A percentile compares a stretch with the other conserved stretches of the same genome.
Evolutionary conservation across 1,284 basidiomycete genomes (phyloP).

Genomic region (Rhodofomes roseus): DNA sequence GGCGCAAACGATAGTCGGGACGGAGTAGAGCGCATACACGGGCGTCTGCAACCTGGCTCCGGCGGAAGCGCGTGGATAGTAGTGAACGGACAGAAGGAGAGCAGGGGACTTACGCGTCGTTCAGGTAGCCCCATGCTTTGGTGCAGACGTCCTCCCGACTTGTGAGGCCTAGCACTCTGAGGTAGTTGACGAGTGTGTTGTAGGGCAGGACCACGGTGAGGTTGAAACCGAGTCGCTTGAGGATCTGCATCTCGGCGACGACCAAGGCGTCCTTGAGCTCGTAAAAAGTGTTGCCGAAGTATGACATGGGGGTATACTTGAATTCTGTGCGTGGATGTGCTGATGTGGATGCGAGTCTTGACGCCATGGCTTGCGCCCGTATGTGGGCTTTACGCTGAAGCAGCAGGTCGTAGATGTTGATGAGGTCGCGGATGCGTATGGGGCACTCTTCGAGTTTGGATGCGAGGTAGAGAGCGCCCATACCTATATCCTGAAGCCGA

Average conservation of each 20-base stretch:
- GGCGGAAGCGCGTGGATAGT: constrained; percentile 3
- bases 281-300: constrained; percentile 81
- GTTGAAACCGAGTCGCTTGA: constrained; percentile 91
- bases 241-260: constrained; percentile 94
- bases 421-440: constrained; percentile 86
- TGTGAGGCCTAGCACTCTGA: constrained; percentile 83
- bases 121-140: constrained; percentile 86
- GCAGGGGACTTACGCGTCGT: constrained; percentile 70
- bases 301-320: constrained; percentile 79
- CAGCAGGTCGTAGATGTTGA: constrained; percentile 92
- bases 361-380: constrained; percentile 17
- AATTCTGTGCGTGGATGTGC: constrained; percentile 39
- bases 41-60: constrained; percentile 79
- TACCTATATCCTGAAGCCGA: constrained; percentile 74
- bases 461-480: constrained; percentile 91
- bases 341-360: constrained; percentile 21
- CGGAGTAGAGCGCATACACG: constrained; percentile 83
- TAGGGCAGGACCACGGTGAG: constrained; percentile 90
- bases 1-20: constrained; percentile 86
- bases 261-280: constrained; percentile 89
- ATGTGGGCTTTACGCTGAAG: constrained; percentile 58
- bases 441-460: constrained; percentile 97
- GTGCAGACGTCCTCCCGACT: constrained; percentile 68
- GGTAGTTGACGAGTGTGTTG: constrained; percentile 92
- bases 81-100: neutral